Percentiles rank a stretch among this genome's conserved stretches.
Evolutionary conservation across 768 basidiomycete genomes (phyloP).

Genomic region (Amanita inopinata): DNA sequence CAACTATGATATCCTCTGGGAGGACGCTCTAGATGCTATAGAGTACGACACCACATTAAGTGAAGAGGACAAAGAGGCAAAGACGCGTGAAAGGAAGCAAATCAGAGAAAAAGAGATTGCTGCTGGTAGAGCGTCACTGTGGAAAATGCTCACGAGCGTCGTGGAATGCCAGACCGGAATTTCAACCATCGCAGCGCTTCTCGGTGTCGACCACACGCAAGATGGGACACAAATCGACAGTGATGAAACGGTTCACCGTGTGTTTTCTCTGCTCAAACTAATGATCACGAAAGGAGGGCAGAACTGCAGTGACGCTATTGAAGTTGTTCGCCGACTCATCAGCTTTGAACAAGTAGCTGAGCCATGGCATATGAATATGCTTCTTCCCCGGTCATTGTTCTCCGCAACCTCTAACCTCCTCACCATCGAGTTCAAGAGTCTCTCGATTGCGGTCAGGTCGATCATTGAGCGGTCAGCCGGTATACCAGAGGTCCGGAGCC

Average conservation of each 20-base stretch:
- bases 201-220: constrained; percentile 22
- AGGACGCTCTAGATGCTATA: constrained; percentile 20
- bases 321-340: constrained; percentile 34
- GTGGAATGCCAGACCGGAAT: constrained; percentile 44
- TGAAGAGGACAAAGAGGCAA: constrained; percentile 19
- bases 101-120: constrained; percentile 14
- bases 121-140: constrained; percentile 25
- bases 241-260: constrained; percentile 35
- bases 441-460: constrained; percentile 38
- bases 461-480: constrained; percentile 46
- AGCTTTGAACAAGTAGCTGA: constrained; percentile 21
- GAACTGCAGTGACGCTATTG: constrained; percentile 45
- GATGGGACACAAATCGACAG: constrained; percentile 18
- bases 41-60: constrained; percentile 20
- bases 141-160: constrained; percentile 41
- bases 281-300: constrained; percentile 51
- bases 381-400: constrained; percentile 46
- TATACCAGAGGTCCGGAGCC: constrained; percentile 42
- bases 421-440: constrained; percentile 36
- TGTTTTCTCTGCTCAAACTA: constrained; percentile 36
- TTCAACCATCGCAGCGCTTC: constrained; percentile 43
- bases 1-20: constrained; percentile 17
- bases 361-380: constrained; percentile 35
- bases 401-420: constrained; percentile 48
- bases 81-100: constrained; percentile 8